Evolutionary conservation across 345 rosid genomes (phyloP).

Genomic region (Corymbia maculata): DNA sequence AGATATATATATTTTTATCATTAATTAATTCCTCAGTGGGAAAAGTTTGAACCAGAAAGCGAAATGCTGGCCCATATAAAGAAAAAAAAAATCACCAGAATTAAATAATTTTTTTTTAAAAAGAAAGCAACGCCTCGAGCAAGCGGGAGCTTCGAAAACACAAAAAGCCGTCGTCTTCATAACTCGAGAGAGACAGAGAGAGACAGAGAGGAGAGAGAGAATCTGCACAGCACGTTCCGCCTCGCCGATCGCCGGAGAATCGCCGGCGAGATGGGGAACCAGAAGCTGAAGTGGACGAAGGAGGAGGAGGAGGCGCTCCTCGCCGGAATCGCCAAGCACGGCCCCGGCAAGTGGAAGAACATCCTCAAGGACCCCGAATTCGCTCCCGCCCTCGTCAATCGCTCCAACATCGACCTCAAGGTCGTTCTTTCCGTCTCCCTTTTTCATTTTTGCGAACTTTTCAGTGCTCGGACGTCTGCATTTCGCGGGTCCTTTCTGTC

Average conservation of each 20-base stretch:
- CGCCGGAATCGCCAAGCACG: conserved; percentile 61
- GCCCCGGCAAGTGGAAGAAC: conserved; percentile 90
- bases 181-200: neutral
- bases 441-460: neutral
- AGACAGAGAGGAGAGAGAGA: neutral
- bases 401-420: conserved; percentile 91
- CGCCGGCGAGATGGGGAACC: conserved; percentile 50
- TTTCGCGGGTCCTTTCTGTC: neutral
- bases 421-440: conserved; percentile 10
- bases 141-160: neutral
- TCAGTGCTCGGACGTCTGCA: too few species aligned
- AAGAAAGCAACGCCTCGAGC: neutral
- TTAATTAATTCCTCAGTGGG: neutral
- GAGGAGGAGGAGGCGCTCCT: conserved; percentile 74
- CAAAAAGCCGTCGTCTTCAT: neutral
- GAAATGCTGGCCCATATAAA: neutral
- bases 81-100: neutral
- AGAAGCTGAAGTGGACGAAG: conserved; percentile 77
- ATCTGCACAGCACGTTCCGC: neutral
- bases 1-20: neutral
- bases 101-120: neutral
- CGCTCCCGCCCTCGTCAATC: conserved; percentile 42
- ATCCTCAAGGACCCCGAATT: conserved; percentile 69
- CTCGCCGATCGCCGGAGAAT: neutral
- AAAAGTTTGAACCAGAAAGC: neutral